Evolutionary conservation across 257 asterid genomes (phyloP), one percentile per base, ranked within the genome.

Genomic region (Capsicum baccatum): DNA sequence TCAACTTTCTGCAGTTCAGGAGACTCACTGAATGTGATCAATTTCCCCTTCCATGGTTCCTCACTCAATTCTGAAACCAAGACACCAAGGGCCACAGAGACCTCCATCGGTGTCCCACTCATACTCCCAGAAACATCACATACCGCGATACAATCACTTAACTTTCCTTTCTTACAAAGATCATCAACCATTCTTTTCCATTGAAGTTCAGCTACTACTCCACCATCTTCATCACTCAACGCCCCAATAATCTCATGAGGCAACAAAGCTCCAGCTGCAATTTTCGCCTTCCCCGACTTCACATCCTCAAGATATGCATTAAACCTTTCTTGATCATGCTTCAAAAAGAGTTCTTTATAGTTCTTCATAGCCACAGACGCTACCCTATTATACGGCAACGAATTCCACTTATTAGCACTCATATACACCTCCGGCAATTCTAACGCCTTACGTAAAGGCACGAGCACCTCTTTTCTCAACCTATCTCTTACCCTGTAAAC

Each of bases 181-280:
- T 92, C 94, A 71, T 87, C 91, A 9, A 91, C 92, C 87, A 92
- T 85, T 57, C 94, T 88, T 67, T 85, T 90, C 96, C 96, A 91
- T 50, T 92, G 94, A 54, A 89, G 91, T 89, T 91, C 93, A 16
- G 90, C 92, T 5, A 89, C 93, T 79, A 82, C 87, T 12, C 82
- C 83, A 35, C 83, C 81, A 86, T 87, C 85, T 50, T 19, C 87
- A 12, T 85, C 80, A 0, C 55, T 10, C 84, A 90, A 44, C 3
- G 91, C 80, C 56, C 56, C 44, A 13, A 92, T 87, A 12, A 91
- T 90, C 87, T 92, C 91, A 59, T 92, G 96, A n/a, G 96, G 93
- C 8, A 92, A 89, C 79, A 92, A 84, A 16, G 96, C 93, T 26
- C 92, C 93, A 1, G 92, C 94, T 0, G 93, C 88, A 26, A 92